A percentile compares a stretch with the other conserved stretches of the same genome.
Evolutionary conservation across 306 rosid species (phyloP).

Genomic region (Neltuma alba): DNA sequence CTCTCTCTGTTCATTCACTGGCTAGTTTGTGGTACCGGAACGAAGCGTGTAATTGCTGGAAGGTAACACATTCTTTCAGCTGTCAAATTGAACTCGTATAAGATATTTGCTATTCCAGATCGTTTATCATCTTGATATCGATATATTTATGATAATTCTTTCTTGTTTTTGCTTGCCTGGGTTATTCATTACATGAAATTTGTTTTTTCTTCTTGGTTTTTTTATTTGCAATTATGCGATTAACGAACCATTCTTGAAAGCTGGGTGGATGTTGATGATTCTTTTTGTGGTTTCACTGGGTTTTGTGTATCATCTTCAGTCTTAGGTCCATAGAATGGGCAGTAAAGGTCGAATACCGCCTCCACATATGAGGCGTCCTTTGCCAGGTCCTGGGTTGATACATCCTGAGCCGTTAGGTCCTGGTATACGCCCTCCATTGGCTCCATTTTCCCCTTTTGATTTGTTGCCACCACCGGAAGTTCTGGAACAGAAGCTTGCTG

Average conservation of each 20-base stretch:
- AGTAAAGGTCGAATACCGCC: conserved; percentile 90
- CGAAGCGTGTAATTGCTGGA: not conserved
- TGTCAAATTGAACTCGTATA: not conserved
- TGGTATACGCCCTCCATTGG: conserved; percentile 51
- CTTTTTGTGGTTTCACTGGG: not conserved
- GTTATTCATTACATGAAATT: conserved; percentile 8
- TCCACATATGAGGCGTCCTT: conserved; percentile 62
- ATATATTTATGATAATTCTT: not conserved
- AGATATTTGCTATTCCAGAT: not conserved
- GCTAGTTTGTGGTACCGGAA: not conserved
- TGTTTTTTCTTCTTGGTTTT: not conserved
- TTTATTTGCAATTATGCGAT: not conserved
- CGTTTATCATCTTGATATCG: not conserved
- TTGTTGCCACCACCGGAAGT: conserved; percentile 78
- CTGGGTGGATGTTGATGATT: not conserved
- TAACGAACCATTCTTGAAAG: not conserved
- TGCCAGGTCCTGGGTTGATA: conserved; percentile 57
- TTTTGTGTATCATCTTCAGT: conserved; percentile 2
- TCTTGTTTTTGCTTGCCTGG: not conserved
- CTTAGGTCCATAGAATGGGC: conserved; percentile 52
- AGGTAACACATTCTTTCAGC: not conserved
- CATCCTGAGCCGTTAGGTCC: conserved; percentile 57
- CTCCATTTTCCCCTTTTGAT: conserved; percentile 61
- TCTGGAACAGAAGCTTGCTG: conserved; percentile 90
- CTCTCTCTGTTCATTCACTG: not conserved